Evolutionary conservation across 2,329 filamentous ascomycete genomes (phyloP).

Genomic region (Fusarium nelsonii): DNA sequence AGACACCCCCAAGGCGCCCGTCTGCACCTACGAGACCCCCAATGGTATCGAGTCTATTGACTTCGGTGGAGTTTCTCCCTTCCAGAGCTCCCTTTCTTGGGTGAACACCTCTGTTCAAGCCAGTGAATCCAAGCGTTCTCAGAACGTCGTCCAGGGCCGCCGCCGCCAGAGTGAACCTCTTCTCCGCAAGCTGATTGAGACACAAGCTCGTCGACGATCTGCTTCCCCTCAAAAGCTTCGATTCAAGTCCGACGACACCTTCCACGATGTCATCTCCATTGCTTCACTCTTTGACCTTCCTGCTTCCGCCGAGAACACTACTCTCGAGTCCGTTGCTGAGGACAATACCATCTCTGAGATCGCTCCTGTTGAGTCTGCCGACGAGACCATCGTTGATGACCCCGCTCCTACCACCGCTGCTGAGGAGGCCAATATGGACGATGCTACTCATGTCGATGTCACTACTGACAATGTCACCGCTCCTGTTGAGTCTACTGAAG

Average conservation of each 20-base stretch:
- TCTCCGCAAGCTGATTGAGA: constrained; percentile 44
- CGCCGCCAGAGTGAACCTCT: constrained; percentile 55
- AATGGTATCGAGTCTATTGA: constrained; percentile 39
- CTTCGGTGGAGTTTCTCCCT: constrained; percentile 49
- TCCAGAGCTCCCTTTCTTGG: constrained; percentile 49
- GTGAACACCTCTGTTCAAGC: constrained; percentile 41
- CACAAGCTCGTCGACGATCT: constrained; percentile 47
- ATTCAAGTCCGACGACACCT: constrained; percentile 37
- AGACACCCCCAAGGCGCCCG: constrained; percentile 29
- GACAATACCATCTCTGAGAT: neutral
- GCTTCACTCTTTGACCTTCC: constrained; percentile 13
- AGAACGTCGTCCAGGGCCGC: constrained; percentile 39
- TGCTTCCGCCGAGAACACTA: neutral
- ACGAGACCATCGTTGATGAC: neutral
- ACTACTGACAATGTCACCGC: neutral
- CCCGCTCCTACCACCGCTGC: neutral
- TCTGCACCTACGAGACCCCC: constrained; percentile 25
- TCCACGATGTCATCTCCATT: constrained; percentile 33
- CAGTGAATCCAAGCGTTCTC: constrained; percentile 41
- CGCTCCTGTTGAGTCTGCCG: neutral
- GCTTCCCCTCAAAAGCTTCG: constrained; percentile 48
- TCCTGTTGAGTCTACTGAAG: neutral
- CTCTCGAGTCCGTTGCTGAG: neutral
- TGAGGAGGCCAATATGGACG: neutral
- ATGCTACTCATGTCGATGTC: neutral